Base-by-base conservation (phyloP, 495 filamentous ascomycete genomes). In the Sabuloglossum arenarium region DNA sequence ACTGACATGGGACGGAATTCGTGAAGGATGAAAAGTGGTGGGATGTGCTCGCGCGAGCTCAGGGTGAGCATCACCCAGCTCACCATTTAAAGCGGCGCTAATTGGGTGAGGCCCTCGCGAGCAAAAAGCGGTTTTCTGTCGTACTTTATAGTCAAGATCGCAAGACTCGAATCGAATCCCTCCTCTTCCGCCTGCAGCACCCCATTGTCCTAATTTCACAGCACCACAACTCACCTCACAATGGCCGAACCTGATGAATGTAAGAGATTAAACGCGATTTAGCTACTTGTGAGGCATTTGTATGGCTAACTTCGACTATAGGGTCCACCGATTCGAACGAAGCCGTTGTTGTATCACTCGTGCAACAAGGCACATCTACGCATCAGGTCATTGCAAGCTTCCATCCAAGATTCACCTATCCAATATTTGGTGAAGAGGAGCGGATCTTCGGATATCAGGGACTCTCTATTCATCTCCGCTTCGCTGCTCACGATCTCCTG, bases 401-500 rank as follows among this genome's bases (percentile, higher is more conserved):
- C 68, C 75, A 85, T 57, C 91, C 91, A 1, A 76, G 76, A 61
- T 91, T 90, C 67, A 95, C 88, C 21, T 95, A 95, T 66, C 70
- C 84, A 0, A 84, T 99, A 56, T 97, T 96, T 62, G 90, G 88
- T 63, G 82, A 96, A 16, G 81, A 86, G 0, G 88, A 99, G 69
- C 72, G 71, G 16, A 90, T 99, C 53, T 90, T 95, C 60, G 91
- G 91, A 24, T 94, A 97, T 69, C 79, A 84, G 60, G 76, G 77
- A 28, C 71, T 95, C 55, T 76, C 79, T 50, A 79, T 97, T 59
- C 73, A 81, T 42, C 65, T 99, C 49, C 76, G 75, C 34, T 94
- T 88, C 64, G 79, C 86, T 58, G 84, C 85, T 29, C 83, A 85
- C 63, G 81, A 94, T 61, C 75, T 96, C 65, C 78, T 77, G 57